Conservation (phyloP, 31 red algal species). For the Bonnemaisonia californica region DNA sequence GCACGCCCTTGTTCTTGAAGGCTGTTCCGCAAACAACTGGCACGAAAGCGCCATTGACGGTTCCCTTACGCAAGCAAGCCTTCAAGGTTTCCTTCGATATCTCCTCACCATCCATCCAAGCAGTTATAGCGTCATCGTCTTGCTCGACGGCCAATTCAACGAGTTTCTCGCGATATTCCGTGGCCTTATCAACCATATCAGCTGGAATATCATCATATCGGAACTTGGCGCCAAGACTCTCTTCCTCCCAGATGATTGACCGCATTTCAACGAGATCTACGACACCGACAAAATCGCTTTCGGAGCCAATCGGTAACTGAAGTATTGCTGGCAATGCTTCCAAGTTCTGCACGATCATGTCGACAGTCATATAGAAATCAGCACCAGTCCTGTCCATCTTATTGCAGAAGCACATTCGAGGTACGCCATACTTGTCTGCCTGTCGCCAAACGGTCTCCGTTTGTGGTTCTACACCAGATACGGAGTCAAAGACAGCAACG, state of each 20-base stretch:
- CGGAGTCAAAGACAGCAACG: constrained; percentile 96
- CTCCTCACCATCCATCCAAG: constrained; percentile 94
- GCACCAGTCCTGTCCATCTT: constrained; percentile 99
- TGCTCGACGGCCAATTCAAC: constrained; percentile 93
- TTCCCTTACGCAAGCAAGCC: constrained; percentile 87
- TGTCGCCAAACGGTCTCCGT: constrained; percentile 99
- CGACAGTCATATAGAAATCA: constrained; percentile 91
- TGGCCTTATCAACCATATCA: constrained; percentile 72
- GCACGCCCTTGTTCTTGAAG: constrained; percentile 99
- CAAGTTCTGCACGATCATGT: constrained; percentile 88
- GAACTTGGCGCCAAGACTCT: constrained; percentile 94
- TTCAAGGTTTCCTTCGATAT: constrained; percentile 67
- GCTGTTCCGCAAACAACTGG: constrained; percentile 99
- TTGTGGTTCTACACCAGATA: constrained; percentile 98
- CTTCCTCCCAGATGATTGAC: constrained; percentile 96
- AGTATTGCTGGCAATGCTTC: constrained; percentile 81
- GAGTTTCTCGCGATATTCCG: constrained; percentile 87
- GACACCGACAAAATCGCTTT: constrained; percentile 92
- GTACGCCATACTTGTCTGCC: constrained; percentile 94
- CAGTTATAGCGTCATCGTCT: constrained; percentile 90
- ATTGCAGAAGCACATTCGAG: constrained; percentile 99
- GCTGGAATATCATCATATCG: constrained; percentile 83
- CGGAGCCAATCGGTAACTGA: constrained; percentile 96
- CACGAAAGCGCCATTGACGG: constrained; percentile 73
- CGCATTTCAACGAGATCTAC: constrained; percentile 97